A percentile compares a stretch with the other conserved stretches of the same genome.
Evolutionary conservation across 306 rosid species (phyloP).

Genomic region (Prosopis cineraria): DNA sequence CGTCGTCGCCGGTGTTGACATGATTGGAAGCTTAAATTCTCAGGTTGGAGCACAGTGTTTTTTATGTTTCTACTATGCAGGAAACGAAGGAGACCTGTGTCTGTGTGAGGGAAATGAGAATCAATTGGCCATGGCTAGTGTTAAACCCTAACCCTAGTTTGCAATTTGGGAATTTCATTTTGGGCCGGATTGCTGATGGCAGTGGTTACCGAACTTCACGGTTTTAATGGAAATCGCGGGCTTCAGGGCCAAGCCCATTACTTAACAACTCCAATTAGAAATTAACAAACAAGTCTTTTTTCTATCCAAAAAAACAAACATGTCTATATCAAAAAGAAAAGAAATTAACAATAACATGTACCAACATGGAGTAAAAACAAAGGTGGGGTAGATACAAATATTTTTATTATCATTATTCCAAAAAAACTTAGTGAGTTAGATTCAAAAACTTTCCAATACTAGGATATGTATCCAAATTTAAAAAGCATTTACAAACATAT

Average conservation of each 20-base stretch:
- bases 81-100: neutral
- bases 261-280: neutral
- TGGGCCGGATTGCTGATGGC: conserved; percentile 20
- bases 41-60: neutral
- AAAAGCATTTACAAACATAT: too few species aligned
- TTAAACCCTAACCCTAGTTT: conserved; percentile 46
- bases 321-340: too few species aligned
- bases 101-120: neutral
- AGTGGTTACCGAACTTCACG: neutral
- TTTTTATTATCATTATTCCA: too few species aligned
- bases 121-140: neutral
- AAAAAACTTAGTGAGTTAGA: too few species aligned
- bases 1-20: conserved; percentile 17
- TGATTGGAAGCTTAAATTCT: neutral
- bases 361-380: too few species aligned
- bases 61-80: neutral
- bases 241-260: neutral
- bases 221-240: neutral
- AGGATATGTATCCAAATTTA: too few species aligned
- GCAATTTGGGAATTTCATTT: conserved; percentile 37
- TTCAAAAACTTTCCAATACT: too few species aligned
- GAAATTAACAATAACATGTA: too few species aligned
- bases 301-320: too few species aligned
- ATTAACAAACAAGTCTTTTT: too few species aligned
- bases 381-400: too few species aligned